Evolutionary conservation across 441 rosid species (phyloP).

Genomic region (Croton setiger): DNA sequence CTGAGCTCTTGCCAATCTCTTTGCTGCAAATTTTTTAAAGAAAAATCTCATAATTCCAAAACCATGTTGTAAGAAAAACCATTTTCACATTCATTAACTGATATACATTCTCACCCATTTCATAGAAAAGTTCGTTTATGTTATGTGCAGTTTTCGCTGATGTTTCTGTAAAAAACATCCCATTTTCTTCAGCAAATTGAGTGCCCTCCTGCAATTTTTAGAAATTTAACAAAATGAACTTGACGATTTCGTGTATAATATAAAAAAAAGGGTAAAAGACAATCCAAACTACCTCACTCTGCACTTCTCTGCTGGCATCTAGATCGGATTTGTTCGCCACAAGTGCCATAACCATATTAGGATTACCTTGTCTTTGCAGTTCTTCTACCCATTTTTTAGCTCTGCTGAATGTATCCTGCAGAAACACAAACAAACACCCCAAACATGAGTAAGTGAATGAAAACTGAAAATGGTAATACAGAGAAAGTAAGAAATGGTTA

Average conservation of each 20-base stretch:
- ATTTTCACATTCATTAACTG: too few relatives aligned
- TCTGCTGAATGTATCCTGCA: slow-evolving; percentile 49
- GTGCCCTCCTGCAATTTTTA: slow-evolving; percentile 49
- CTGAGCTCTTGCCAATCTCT: slow-evolving; percentile 37
- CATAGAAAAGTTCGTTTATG: slow-evolving; percentile 66
- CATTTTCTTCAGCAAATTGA: slow-evolving; percentile 62
- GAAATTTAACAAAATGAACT: background rate
- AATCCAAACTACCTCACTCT: slow-evolving; percentile 41
- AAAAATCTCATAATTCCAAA: background rate
- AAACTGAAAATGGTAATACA: background rate
- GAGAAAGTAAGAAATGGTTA: slow-evolving; percentile 6
- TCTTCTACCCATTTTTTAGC: slow-evolving; percentile 67
- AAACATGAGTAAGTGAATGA: background rate
- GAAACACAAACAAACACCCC: background rate
- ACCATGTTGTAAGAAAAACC: background rate
- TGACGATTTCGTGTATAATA: background rate
- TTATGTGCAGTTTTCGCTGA: slow-evolving; percentile 71
- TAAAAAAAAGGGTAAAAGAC: background rate
- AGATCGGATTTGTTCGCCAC: slow-evolving; percentile 73
- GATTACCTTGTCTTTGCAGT: slow-evolving; percentile 56
- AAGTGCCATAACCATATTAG: slow-evolving; percentile 48
- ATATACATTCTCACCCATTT: slow-evolving; percentile 44
- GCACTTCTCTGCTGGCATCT: slow-evolving; percentile 52
- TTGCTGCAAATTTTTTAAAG: slow-evolving; percentile 34
- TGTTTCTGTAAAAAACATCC: slow-evolving; percentile 59